Percentiles rank a stretch among this genome's conserved stretches.
Evolutionary conservation across 2,329 filamentous ascomycete genomes (phyloP).

Genomic region (Thielaviopsis euricoi): DNA sequence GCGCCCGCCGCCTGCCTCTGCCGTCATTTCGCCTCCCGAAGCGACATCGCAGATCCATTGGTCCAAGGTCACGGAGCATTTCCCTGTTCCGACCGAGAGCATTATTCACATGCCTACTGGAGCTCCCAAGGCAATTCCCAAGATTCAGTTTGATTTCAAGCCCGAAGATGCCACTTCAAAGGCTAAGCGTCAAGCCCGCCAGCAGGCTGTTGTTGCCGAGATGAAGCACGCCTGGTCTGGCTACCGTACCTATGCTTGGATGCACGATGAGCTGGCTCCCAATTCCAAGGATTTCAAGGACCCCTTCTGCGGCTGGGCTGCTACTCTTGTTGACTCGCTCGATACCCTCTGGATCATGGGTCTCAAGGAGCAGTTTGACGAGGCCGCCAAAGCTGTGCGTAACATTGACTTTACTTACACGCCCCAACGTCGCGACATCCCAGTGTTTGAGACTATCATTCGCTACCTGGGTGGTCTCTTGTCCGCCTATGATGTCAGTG

Average conservation of each 20-base stretch:
- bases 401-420: constrained; percentile 73
- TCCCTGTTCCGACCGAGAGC: constrained; percentile 53
- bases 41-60: constrained; percentile 39
- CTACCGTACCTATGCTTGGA: constrained; percentile 66
- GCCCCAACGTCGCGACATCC: constrained; percentile 46
- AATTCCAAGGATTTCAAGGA: constrained; percentile 51
- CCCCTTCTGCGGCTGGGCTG: constrained; percentile 84
- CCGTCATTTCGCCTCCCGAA: neutral
- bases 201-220: constrained; percentile 52
- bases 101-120: constrained; percentile 63
- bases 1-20: neutral
- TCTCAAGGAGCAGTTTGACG: constrained; percentile 60
- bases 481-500: constrained; percentile 74
- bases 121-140: constrained; percentile 51
- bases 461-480: constrained; percentile 78
- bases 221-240: constrained; percentile 68
- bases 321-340: constrained; percentile 66
- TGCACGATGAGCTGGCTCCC: constrained; percentile 73
- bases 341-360: constrained; percentile 84
- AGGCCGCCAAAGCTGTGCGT: constrained; percentile 52
- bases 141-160: constrained; percentile 59
- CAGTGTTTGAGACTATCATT: constrained; percentile 87
- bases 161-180: constrained; percentile 44
- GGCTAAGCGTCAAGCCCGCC: constrained; percentile 45
- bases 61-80: constrained; percentile 58